phyloP scores from a whole-genome alignment of 768 basidiomycete species.

The Grammothele lineata region DNA sequence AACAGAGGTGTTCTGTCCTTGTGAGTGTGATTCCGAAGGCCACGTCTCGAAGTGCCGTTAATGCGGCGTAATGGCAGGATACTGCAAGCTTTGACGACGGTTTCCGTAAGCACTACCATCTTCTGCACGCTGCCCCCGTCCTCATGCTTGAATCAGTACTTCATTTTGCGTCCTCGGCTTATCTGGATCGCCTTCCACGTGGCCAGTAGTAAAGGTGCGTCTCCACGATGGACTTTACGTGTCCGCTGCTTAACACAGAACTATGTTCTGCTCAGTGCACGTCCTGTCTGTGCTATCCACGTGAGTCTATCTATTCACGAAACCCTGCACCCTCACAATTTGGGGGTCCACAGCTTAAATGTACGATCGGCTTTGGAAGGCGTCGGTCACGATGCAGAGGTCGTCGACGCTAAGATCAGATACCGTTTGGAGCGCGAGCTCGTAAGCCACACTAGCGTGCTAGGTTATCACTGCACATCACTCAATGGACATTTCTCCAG shows the following conservation, averaged over 20 bases:
- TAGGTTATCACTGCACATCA: not conserved
- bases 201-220: constrained; percentile 10
- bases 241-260: not conserved
- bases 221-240: too few relatives aligned
- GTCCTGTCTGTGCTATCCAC: constrained; percentile 6
- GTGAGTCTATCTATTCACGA: not conserved
- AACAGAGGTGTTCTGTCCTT: constrained; percentile 8
- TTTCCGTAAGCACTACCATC: constrained; percentile 1
- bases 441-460: not conserved
- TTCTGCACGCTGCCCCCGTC: too few relatives aligned
- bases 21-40: too few relatives aligned
- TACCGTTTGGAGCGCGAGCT: constrained; percentile 8
- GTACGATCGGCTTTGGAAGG: constrained; percentile 1
- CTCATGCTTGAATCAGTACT: constrained; percentile 1
- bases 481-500: not conserved
- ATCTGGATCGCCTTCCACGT: constrained; percentile 12
- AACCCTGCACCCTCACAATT: not conserved
- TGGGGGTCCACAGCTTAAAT: constrained; percentile 1
- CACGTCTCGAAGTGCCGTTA: too few relatives aligned
- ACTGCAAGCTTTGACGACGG: constrained; percentile 6
- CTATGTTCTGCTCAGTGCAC: not conserved
- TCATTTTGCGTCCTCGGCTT: constrained; percentile 1
- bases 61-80: not conserved
- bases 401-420: constrained; percentile 11
- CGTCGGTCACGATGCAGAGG: constrained; percentile 3